A percentile compares a stretch with the other conserved stretches of the same genome.
These are phyloP conservation scores for Vanilla planifolia DNA, from an alignment of 106 monocot species.

Conservation along the genomic window DNA sequence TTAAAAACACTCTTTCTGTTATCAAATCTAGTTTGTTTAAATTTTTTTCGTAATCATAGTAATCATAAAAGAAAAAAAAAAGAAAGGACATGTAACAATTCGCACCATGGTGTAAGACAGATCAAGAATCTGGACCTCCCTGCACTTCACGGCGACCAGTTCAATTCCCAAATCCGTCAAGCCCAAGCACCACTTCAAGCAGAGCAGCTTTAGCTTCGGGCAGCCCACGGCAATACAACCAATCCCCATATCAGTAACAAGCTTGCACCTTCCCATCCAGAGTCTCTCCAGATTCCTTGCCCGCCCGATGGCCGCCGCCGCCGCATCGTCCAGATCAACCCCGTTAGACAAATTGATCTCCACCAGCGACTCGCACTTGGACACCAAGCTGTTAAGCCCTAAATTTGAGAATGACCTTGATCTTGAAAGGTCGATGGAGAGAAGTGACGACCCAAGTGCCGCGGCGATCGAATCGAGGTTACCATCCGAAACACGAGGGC, in stretches of 20 bases:
- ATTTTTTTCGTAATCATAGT: too few relatives aligned
- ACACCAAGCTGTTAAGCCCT: constrained; percentile 28
- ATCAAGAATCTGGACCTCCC: constrained; percentile 44
- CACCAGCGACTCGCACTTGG: constrained; percentile 22
- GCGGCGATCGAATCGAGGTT: constrained; percentile 22
- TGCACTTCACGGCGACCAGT: constrained; percentile 64
- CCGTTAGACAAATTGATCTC: constrained; percentile 51
- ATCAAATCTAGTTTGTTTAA: too few relatives aligned
- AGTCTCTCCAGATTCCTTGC: constrained; percentile 39
- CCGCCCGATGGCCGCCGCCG: constrained; percentile 37
- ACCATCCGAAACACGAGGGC: constrained; percentile 42
- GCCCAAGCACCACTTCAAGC: constrained; percentile 58
- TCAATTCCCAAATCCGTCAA: constrained; percentile 61
- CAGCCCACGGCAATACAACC: constrained; percentile 78
- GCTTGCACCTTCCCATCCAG: constrained; percentile 44
- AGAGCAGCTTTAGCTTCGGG: constrained; percentile 32
- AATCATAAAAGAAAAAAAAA: not conserved
- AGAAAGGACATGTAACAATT: not conserved
- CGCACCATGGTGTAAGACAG: constrained; percentile 59
- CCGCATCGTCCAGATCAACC: constrained; percentile 40
- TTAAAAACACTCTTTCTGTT: too few relatives aligned
- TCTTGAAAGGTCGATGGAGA: constrained; percentile 47
- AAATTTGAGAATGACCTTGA: constrained; percentile 27
- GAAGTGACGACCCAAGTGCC: constrained; percentile 15
- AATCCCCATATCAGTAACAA: constrained; percentile 62